These are phyloP conservation scores for Gigaspora rosea DNA, from an alignment of 192 early-diverging fungal species.

Conservation along the genomic window DNA sequence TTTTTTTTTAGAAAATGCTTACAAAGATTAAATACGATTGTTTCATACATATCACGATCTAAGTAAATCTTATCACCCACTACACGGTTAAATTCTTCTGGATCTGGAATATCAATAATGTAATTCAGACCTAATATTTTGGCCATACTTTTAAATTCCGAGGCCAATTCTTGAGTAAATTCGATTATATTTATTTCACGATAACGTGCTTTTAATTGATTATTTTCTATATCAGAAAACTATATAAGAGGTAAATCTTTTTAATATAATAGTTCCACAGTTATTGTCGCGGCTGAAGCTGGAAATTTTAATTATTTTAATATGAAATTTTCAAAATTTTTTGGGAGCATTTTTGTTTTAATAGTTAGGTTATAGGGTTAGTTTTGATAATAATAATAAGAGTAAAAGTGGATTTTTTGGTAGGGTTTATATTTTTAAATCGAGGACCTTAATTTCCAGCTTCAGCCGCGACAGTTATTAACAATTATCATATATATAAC, in stretches of 20 bases:
- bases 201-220: conserved; percentile 41
- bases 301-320: no score
- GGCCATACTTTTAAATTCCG: conserved; percentile 49
- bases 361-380: no score
- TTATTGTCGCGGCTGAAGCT: no score
- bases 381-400: no score
- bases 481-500: not conserved
- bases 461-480: no score
- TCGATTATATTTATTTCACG: conserved; percentile 48
- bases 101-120: conserved; percentile 35
- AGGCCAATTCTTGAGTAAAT: conserved; percentile 49
- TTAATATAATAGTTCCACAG: no score
- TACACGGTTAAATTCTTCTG: not conserved
- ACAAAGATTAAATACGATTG: conserved; percentile 25
- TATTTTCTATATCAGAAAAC: conserved; percentile 17
- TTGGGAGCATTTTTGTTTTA: no score
- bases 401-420: no score
- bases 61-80: conserved; percentile 1
- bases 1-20: not conserved
- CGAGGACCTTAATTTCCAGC: no score
- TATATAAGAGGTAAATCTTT: not conserved
- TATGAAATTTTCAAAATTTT: no score
- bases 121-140: conserved; percentile 40
- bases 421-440: no score
- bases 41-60: conserved; percentile 25